Evolutionary conservation across 2,329 filamentous ascomycete genomes (phyloP).

Genomic region (Colletotrichum magnum): DNA sequence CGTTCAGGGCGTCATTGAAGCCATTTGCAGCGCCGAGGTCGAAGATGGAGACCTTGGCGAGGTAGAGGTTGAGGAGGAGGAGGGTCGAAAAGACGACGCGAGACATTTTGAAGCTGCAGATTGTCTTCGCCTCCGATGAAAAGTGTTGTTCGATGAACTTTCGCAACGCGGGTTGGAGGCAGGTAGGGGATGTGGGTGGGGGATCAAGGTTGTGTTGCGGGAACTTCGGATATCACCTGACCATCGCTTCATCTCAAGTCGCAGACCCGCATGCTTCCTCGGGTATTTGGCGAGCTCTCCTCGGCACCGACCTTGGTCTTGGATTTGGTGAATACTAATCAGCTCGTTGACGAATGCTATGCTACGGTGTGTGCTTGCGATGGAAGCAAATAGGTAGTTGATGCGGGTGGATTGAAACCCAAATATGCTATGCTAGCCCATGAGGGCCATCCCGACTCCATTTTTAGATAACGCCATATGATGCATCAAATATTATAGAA

Average conservation of each 20-base stretch:
- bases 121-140: neutral
- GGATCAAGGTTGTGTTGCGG: neutral
- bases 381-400: neutral
- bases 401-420: slow-evolving; percentile 9
- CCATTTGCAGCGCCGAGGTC: slow-evolving; percentile 31
- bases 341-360: neutral
- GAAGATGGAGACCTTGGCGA: slow-evolving; percentile 31
- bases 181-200: neutral
- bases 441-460: neutral
- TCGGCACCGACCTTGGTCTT: slow-evolving; percentile 7
- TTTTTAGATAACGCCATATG: neutral
- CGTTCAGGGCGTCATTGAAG: neutral
- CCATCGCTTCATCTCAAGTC: slow-evolving; percentile 14
- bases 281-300: neutral
- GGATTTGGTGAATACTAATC: neutral
- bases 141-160: neutral
- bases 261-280: slow-evolving; percentile 13
- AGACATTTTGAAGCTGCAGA: neutral
- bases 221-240: neutral
- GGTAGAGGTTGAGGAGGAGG: slow-evolving; percentile 20
- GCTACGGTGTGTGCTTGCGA: no score
- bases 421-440: slow-evolving; percentile 2
- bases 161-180: neutral
- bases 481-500: slow-evolving; percentile 13
- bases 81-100: slow-evolving; percentile 15